Base-by-base conservation (phyloP, 139 green algal species). In the Zygnema circumcarinatum region DNA sequence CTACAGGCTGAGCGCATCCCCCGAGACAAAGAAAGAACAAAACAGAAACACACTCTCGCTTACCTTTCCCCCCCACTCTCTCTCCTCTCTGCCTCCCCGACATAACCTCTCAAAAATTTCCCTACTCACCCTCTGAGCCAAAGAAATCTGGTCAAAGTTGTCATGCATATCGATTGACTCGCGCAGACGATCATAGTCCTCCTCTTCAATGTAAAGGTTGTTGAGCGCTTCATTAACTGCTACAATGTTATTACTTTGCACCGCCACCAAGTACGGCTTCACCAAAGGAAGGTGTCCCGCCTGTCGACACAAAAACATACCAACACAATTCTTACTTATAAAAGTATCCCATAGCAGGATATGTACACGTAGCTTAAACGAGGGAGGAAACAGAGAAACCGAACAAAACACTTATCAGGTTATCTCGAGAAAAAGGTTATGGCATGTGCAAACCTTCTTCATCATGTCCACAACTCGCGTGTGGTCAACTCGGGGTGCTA, bases 141-240 rank as follows among this genome's bases (percentile, higher is more conserved):
- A 85, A 2, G 86, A 76, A 16, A 98, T 92, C 92, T 98, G 95
- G 93, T 99, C 97, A 83, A 97, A 99, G 94, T 97, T 98, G 92
- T 99, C 97, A 88, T 98, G 98, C 2, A 94, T 96, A 54, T 95
- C 93, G 83, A 99, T 98, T 89, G 89, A 95, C 42, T 95, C 92
- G 53, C 93, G 80, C 74, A 97, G 92, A 31, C 89, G 93, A 79
- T 95, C 94, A 82, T 94, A 98, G 94, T 99, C 96, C 91, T 98
- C 96, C 92, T 99, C 97, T 84, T 98, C 96, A 32, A 99, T 95
- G 67, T 97, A 94, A 87, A 99, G 93, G 76, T 95, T 93, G 90
- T 99, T 99, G 36, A 98, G 89, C 21, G 95, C 96, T 87, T 98
- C 96, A 88, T 98, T 98, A 33, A 98, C 96, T 53, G 95, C 93